Evolutionary conservation across 2,329 filamentous ascomycete genomes (phyloP), one percentile per base, ranked within the genome.

Genomic region (Fusarium duplospermum): DNA sequence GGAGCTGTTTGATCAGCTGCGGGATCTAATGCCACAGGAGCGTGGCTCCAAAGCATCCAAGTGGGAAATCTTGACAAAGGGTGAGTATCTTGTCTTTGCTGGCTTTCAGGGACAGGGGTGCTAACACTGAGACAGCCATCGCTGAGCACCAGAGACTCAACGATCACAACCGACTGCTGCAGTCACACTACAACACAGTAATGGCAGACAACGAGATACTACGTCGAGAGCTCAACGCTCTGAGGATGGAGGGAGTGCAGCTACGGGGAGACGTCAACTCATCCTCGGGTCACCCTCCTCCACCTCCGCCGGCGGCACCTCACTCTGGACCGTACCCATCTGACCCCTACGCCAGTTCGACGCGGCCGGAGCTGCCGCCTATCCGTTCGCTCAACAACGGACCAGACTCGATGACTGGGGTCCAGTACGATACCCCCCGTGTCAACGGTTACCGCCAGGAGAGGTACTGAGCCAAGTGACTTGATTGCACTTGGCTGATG

Each of bases 1-100:
- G 84, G 92, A 94, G 78, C 84, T 96, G 0, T 96, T 96, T 79
- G 94, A 96, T 74, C 92, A 94, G 76, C 84, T 96, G 10, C 90
- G 94, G 75, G 92, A 93, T 74, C 86, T 94, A 40, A 92, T 96
- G 84, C 93, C 93, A 2, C 93, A 94, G 76, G 93, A 94, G 77
- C 90, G 94, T 18, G 94, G 94, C 2, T 93, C 92, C 27, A 97
- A 96, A 81, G 94, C 94, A 0, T 95, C 93, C 75, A 97, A 97
- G 77, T 97, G 94, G 94, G 94, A 97, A 77, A 95, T 96, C 58
- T 81, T 97, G 18, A 95, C 93, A 4, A 96, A 96, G 86, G 93
- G 94, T 95, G 84, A 71, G 88, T 80, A 31, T 33, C 7, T 13
- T 22, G 58, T 13, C 14, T 16, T 22, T 16, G 42, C 13, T 35